These are phyloP conservation scores for Mercurialis annua DNA, from an alignment of 345 rosid genomes.

Conservation along the genomic window DNA sequence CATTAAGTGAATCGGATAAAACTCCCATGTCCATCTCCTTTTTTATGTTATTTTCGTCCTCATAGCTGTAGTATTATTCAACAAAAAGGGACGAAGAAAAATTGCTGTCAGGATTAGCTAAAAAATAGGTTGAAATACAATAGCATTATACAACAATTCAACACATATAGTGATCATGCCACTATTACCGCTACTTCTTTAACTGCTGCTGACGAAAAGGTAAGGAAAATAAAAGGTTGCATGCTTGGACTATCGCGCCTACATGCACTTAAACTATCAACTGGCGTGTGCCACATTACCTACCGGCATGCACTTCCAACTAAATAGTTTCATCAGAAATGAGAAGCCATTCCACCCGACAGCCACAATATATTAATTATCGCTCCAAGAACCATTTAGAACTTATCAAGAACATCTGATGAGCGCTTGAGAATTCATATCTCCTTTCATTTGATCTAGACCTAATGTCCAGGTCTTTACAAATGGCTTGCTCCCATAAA, in stretches of 20 bases:
- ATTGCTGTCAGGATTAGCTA: neutral
- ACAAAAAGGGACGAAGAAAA: neutral
- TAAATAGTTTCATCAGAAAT: no score
- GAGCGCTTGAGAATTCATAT: neutral
- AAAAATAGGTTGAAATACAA: neutral
- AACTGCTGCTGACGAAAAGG: neutral
- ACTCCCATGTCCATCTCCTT: conserved; percentile 81
- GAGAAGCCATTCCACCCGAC: neutral
- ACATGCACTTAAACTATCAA: no score
- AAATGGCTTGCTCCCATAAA: no score
- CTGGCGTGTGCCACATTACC: no score
- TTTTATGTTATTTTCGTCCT: conserved; percentile 39
- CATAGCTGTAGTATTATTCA: conserved; percentile 41
- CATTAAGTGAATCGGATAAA: conserved; percentile 50
- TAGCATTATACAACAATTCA: neutral
- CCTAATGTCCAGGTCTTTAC: no score
- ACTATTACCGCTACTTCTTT: neutral
- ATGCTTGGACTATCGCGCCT: no score
- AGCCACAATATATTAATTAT: neutral
- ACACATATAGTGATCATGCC: neutral
- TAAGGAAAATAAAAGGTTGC: no score
- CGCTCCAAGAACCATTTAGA: neutral
- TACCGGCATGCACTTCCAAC: no score
- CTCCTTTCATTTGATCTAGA: neutral
- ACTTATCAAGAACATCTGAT: neutral